Conservation (phyloP, 176 grass and related monocot species). For the Raddia distichophylla region DNA sequence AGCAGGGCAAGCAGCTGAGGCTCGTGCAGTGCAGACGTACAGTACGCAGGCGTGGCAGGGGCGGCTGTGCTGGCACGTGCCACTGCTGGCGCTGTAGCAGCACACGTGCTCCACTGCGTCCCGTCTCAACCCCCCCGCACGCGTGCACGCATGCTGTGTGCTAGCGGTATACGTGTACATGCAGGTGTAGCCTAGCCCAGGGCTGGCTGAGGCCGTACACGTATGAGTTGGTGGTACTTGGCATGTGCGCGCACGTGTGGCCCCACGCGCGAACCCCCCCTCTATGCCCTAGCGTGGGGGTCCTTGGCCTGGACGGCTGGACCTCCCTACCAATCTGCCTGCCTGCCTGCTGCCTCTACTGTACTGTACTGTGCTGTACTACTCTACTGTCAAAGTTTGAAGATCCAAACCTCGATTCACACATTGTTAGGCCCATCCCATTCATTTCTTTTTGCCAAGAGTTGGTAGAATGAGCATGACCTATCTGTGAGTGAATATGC, state of each 20-base stretch:
- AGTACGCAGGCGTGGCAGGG: background rate
- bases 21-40: background rate
- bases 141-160: background rate
- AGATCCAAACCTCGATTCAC: slow-evolving; percentile 13
- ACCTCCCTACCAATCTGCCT: slow-evolving; percentile 12
- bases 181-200: background rate
- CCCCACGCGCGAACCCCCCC: slow-evolving; percentile 12
- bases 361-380: no score
- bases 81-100: background rate
- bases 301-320: background rate
- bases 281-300: slow-evolving; percentile 18
- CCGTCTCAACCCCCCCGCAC: background rate
- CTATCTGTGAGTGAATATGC: background rate
- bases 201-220: background rate
- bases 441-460: background rate
- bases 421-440: slow-evolving; percentile 29
- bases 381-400: background rate
- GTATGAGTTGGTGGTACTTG: slow-evolving; percentile 16
- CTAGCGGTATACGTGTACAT: background rate
- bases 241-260: slow-evolving; percentile 42
- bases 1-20: background rate
- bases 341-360: background rate
- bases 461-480: background rate
- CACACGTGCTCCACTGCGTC: background rate
- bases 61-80: slow-evolving; percentile 13